Evolutionary conservation across 2,329 filamentous ascomycete species (phyloP), one percentile per base, ranked within the genome.

Genomic region (Colletotrichum cereale): DNA sequence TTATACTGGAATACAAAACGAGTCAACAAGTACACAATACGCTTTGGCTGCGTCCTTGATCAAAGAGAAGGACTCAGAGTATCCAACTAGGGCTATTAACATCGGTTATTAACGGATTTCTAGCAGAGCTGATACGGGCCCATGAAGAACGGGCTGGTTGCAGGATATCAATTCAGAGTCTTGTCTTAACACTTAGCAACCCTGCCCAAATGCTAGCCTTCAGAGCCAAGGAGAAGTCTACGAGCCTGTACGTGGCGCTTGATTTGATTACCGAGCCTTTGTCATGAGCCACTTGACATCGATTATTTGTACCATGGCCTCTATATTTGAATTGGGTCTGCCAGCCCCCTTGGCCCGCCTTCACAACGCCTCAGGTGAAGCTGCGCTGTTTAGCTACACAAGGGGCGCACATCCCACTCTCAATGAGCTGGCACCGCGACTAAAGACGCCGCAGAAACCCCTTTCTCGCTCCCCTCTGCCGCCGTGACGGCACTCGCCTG

Each of bases 401-500:
- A 31, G 12, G 16, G 29, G 10, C 8, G 24, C 21, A n/a, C 11
- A n/a, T 4, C 44, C 21, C 2, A 12, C 14, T 18, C 7, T 68
- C 26, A 57, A 52, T 52, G 42, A 42, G 66, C 34, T 14, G 44
- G 34, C 2, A 53, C 31, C 26, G 42, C 24, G 21, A 38, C 42
- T 12, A 47, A 24, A 24, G 64, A 57, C 12, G n/a, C 53, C 31
- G 18, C 42, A 31, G 53, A 12, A 40, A 36, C 55, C 16, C 31
- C 34, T 29, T 56, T 67, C 12, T 40, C 42, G 18, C 42, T 31
- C 40, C 42, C 24, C 74, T 56, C 48, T 74, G 76, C 73, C 7
- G 73, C 72, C 29, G 76, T 47, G 53, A 73, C 71, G 55, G 74
- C 75, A 74, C 74, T 79, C 42, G 84, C 84, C 82, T 91, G 86